phyloP scores from a whole-genome alignment of 805 yeast genomes.

The Sungouiozyma intestinalis region DNA sequence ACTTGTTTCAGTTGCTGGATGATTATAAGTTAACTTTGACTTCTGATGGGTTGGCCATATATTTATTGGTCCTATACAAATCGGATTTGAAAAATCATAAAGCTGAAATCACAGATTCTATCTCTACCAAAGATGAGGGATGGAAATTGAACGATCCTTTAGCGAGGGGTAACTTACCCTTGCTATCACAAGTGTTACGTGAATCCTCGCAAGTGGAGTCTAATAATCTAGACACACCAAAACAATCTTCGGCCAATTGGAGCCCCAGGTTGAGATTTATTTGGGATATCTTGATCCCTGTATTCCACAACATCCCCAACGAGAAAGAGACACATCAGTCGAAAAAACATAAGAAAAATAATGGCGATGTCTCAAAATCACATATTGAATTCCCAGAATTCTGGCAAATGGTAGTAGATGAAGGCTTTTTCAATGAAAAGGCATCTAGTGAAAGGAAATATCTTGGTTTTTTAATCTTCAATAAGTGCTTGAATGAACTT shows the following conservation, averaged over 20 bases:
- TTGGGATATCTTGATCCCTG: slow-evolving; percentile 52
- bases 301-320: slow-evolving; percentile 26
- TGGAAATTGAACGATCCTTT: slow-evolving; percentile 77
- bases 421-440: slow-evolving; percentile 61
- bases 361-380: slow-evolving; percentile 16
- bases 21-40: slow-evolving; percentile 49
- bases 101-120: slow-evolving; percentile 1
- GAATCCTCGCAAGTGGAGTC: slow-evolving; percentile 35
- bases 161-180: slow-evolving; percentile 52
- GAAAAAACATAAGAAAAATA: slow-evolving; percentile 35
- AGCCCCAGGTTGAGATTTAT: slow-evolving; percentile 64
- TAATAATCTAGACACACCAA: slow-evolving; percentile 14
- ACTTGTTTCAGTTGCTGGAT: slow-evolving; percentile 37
- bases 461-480: slow-evolving; percentile 73
- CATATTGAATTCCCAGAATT: slow-evolving; percentile 46
- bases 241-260: slow-evolving; percentile 59
- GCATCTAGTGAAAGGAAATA: slow-evolving; percentile 80
- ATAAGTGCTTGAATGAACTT: slow-evolving; percentile 32
- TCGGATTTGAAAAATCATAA: slow-evolving; percentile 3
- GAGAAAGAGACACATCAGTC: slow-evolving; percentile 9
- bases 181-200: slow-evolving; percentile 52
- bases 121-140: slow-evolving; percentile 15
- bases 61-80: slow-evolving; percentile 28
- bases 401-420: slow-evolving; percentile 74
- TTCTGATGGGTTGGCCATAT: slow-evolving; percentile 72